Evolutionary conservation across 148 eudicot genomes (phyloP), one percentile per base, ranked within the genome.

Genomic region (Fagopyrum homotropicum): DNA sequence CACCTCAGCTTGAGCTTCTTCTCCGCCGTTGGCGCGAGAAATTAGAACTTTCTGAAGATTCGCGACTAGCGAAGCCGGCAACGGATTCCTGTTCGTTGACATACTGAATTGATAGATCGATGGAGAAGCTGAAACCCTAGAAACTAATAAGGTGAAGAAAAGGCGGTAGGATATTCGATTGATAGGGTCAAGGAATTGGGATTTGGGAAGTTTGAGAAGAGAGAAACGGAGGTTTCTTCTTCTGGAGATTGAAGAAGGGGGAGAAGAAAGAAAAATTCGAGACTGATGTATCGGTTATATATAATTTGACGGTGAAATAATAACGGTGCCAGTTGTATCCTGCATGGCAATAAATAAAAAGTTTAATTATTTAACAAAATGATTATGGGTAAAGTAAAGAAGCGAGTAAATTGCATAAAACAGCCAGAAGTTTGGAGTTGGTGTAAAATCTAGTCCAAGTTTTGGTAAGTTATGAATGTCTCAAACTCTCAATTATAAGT

Each of bases 41-140:
- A 70, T 54, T 6, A 90, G 79, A 16, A 81, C 92, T 61, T 84
- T 82, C 72, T 88, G 88, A 50, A 90, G 92, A 80, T 90, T 90
- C 9, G 95, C 86, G 8, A 90, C 89, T 68, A 88, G 80, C 0
- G 85, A 83, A 0, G 91, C 90, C 8, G 94, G 90, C 59, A 90
- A 75, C 17, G 84, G 79, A 15, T 84, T 84, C 68, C 80, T 77
- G 2, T 46, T 72, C 40, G 54, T 72, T 12, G 74, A 72, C 79
- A 79, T 79, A 11, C 75, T 12, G 43, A 68, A 40, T 75, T 35
- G 70, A n/a, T 35, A 0, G 73, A 80, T 73, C 46, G 78, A 72
- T 72, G 52, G 19, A 49, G 30, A 52, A 26, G 17, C 47, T 10
- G 79, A 71, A 77, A 56, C 79, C 79, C 79, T 77, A 77, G 79